Conservation (phyloP, 73 alveolate genomes). For the Tetrahymena thermophila region DNA sequence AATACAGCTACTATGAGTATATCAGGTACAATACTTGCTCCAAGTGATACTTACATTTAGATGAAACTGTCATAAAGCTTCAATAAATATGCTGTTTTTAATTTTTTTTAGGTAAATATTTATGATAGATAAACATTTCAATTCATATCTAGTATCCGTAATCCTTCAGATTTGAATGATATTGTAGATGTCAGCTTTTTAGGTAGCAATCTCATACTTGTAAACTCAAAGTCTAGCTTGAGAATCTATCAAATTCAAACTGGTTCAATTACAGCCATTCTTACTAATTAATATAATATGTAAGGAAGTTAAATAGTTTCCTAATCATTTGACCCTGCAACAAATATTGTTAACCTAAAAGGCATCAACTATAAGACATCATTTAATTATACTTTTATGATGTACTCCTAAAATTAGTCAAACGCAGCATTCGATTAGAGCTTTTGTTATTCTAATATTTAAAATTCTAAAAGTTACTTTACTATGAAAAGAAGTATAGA, state of each 20-base stretch:
- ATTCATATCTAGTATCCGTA: not conserved
- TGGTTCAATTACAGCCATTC: not conserved
- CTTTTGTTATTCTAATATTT: not conserved
- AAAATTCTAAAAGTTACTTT: not conserved
- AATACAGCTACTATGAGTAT: not conserved
- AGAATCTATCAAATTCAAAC: not conserved
- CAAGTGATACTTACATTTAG: not conserved
- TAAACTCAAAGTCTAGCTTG: not conserved
- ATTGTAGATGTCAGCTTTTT: not conserved
- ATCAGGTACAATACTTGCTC: not conserved
- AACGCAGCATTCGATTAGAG: not conserved
- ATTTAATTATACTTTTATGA: not conserved
- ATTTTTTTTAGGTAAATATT: not conserved
- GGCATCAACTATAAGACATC: not conserved
- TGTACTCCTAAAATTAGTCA: not conserved
- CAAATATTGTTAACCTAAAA: not conserved
- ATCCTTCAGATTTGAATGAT: not conserved
- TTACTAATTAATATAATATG: not conserved
- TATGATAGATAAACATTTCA: not conserved
- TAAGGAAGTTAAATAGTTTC: not conserved
- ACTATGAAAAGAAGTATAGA: not conserved
- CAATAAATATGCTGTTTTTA: not conserved
- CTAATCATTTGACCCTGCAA: not conserved
- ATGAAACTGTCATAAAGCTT: not conserved
- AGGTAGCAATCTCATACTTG: not conserved